Conservation (phyloP, 306 rosid species). For the Corylus avellana region DNA sequence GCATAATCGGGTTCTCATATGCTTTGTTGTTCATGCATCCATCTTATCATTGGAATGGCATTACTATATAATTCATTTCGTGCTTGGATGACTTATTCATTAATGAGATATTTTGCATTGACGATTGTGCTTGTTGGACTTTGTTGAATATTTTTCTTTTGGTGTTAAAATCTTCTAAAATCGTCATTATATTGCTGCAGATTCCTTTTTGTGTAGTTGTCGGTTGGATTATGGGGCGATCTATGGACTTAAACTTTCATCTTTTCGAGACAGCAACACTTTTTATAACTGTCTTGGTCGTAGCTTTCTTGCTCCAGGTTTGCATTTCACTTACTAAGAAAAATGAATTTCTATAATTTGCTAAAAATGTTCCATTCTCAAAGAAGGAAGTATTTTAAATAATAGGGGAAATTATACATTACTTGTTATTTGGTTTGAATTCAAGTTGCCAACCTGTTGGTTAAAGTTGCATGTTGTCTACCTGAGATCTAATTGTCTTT, state of each 20-base stretch:
- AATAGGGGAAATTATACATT: not conserved
- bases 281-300: constrained; percentile 66
- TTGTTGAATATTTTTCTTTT: constrained; percentile 2
- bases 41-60: not conserved
- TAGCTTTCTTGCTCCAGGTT: constrained; percentile 84
- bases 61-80: not conserved
- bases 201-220: constrained; percentile 74
- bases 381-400: not conserved
- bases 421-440: not conserved
- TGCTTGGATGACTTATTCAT: not conserved
- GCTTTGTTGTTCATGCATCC: not conserved
- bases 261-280: constrained; percentile 81
- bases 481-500: not conserved
- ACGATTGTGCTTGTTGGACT: not conserved
- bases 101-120: not conserved
- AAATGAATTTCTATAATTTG: not conserved
- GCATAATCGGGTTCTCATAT: not conserved
- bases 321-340: constrained; percentile 20
- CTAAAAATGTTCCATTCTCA: not conserved
- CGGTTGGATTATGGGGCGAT: constrained; percentile 71
- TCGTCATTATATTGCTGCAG: constrained; percentile 48
- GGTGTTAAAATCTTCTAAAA: not conserved
- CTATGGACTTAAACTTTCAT: constrained; percentile 82
- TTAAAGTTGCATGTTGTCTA: not conserved
- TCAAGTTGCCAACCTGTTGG: not conserved